Evolutionary conservation across 179 eudicot species (phyloP).

Genomic region (Monotropa hypopitys): DNA sequence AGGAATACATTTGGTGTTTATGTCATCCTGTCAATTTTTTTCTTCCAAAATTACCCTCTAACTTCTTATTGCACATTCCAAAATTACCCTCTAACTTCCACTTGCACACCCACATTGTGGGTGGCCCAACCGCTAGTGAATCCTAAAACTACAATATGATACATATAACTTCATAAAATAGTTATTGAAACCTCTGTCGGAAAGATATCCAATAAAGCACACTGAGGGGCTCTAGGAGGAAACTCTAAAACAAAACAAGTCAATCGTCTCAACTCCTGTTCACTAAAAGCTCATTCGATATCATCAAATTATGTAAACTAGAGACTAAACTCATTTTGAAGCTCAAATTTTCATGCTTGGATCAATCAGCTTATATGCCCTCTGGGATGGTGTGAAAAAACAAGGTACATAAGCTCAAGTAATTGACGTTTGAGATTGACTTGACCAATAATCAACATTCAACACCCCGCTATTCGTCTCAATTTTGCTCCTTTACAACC

Average conservation of each 20-base stretch:
- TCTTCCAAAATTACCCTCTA: too few relatives aligned
- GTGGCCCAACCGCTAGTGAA: too few relatives aligned
- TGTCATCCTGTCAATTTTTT: too few relatives aligned
- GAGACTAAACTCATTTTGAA: not conserved
- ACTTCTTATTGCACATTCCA: too few relatives aligned
- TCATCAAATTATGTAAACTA: not conserved
- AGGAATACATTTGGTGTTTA: too few relatives aligned
- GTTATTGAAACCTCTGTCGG: not conserved
- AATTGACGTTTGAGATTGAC: not conserved
- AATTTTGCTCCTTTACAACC: not conserved
- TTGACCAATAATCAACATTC: not conserved
- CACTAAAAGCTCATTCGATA: not conserved
- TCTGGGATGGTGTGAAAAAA: not conserved
- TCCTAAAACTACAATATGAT: not conserved
- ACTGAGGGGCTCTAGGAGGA: not conserved
- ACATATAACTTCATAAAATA: not conserved
- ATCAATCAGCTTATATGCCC: not conserved
- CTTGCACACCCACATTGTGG: too few relatives aligned
- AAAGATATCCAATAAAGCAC: not conserved
- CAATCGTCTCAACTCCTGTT: not conserved
- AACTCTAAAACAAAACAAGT: not conserved
- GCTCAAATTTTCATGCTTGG: not conserved
- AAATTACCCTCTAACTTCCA: too few relatives aligned
- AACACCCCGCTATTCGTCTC: not conserved
- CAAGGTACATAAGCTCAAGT: not conserved